Percentiles rank a stretch among this genome's conserved stretches.
phyloP scores from a whole-genome alignment of 768 basidiomycete genomes.

The Macrolepiota albuminosa region DNA sequence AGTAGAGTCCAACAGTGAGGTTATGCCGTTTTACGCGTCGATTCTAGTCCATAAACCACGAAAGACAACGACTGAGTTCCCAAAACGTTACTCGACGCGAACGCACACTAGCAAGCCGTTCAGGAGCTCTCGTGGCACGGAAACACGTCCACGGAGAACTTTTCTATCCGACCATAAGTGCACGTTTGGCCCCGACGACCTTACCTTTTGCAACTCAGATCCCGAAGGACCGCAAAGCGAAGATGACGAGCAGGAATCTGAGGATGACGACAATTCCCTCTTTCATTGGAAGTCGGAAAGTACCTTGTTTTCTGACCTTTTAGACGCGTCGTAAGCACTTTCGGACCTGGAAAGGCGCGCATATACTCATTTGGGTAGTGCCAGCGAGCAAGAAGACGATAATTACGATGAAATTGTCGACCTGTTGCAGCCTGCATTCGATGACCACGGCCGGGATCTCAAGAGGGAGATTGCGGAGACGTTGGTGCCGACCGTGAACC shows the following conservation, averaged over 20 bases:
- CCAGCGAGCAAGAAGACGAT: constrained; percentile 24
- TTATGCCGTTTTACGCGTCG: not conserved
- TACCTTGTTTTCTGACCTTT: constrained; percentile 45
- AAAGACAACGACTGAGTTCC: not conserved
- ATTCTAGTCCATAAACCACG: constrained; percentile 2
- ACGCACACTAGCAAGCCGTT: not conserved
- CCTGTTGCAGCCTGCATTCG: constrained; percentile 38
- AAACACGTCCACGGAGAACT: not conserved
- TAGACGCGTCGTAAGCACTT: constrained; percentile 36
- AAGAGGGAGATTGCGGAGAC: constrained; percentile 37
- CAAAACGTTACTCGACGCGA: constrained; percentile 3
- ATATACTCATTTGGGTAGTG: constrained; percentile 16
- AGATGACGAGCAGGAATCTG: constrained; percentile 12
- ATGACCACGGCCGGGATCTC: constrained; percentile 29
- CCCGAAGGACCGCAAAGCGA: constrained; percentile 1
- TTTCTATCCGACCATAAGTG: not conserved
- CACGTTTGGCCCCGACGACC: constrained; percentile 14
- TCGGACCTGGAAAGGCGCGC: constrained; percentile 5
- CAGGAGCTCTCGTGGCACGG: not conserved
- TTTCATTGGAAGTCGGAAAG: constrained; percentile 51
- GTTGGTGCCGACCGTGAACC: constrained; percentile 44
- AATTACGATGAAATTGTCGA: constrained; percentile 32
- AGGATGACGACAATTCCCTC: constrained; percentile 24
- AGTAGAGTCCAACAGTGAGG: not conserved
- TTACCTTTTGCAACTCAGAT: constrained; percentile 11